Conservation (phyloP, 2,329 filamentous ascomycete species). For the Clonostachys byssicola region DNA sequence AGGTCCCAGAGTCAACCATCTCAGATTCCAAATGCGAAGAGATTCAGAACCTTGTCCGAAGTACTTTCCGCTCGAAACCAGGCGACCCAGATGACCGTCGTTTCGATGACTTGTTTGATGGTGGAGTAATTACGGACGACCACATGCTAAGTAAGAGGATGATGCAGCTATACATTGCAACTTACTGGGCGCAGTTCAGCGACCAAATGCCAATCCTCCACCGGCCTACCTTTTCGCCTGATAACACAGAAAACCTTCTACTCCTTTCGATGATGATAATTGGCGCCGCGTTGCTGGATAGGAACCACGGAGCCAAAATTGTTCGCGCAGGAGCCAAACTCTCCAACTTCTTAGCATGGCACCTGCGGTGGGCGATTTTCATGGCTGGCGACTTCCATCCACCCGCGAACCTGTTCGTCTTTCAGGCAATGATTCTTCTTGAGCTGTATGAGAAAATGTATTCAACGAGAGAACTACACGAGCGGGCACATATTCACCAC, state of each 20-base stretch:
- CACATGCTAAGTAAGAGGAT: constrained; percentile 80
- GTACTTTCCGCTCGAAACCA: constrained; percentile 76
- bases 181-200: constrained; percentile 94
- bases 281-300: constrained; percentile 85
- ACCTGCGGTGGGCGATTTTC: constrained; percentile 94
- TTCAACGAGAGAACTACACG: constrained; percentile 84
- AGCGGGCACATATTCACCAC: constrained; percentile 94
- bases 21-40: constrained; percentile 86
- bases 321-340: constrained; percentile 77
- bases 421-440: constrained; percentile 83
- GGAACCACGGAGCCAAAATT: constrained; percentile 68
- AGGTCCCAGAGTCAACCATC: constrained; percentile 73
- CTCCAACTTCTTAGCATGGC: constrained; percentile 87
- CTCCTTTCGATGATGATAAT: constrained; percentile 89
- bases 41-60: constrained; percentile 75
- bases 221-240: constrained; percentile 86
- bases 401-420: constrained; percentile 92
- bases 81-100: constrained; percentile 69
- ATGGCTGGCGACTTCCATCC: constrained; percentile 86
- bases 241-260: constrained; percentile 79
- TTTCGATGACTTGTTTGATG: constrained; percentile 74
- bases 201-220: constrained; percentile 93
- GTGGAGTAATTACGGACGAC: constrained; percentile 62
- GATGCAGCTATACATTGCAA: constrained; percentile 93
- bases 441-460: constrained; percentile 99